phyloP scores from a whole-genome alignment of 805 yeast genomes.

The Ascoidea asiatica region DNA sequence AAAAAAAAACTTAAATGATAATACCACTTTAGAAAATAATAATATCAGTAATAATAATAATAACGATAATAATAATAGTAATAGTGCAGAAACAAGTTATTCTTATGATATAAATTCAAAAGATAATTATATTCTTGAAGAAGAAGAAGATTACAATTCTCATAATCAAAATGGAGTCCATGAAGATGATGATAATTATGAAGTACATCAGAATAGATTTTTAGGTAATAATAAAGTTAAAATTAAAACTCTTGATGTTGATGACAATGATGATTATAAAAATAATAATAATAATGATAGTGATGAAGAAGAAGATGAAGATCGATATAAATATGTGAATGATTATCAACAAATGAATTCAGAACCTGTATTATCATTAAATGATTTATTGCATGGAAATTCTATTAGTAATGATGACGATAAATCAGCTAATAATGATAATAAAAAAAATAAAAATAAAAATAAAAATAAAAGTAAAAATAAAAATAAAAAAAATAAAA shows the following conservation, averaged over 20 bases:
- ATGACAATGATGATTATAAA: too few relatives aligned
- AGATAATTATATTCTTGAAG: not conserved
- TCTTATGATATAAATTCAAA: slow-evolving; percentile 6
- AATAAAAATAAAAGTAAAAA: too few relatives aligned
- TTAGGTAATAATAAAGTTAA: not conserved
- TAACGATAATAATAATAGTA: slow-evolving; percentile 8
- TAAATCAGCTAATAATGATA: not conserved
- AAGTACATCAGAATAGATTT: slow-evolving; percentile 5
- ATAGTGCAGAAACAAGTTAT: too few relatives aligned
- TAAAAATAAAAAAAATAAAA: too few relatives aligned
- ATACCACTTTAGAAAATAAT: slow-evolving; percentile 6
- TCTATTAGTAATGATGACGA: not conserved
- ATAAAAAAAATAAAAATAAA: too few relatives aligned
- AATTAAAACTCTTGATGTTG: too few relatives aligned
- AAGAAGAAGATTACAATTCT: not conserved
- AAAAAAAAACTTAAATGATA: not conserved
- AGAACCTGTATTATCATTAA: not conserved
- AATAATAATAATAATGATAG: too few relatives aligned
- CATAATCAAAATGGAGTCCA: not conserved
- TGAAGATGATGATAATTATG: slow-evolving; percentile 1
- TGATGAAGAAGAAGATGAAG: slow-evolving; percentile 10
- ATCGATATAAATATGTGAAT: slow-evolving; percentile 3
- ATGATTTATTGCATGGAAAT: not conserved
- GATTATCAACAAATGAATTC: not conserved
- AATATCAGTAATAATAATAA: slow-evolving; percentile 14